These are phyloP conservation scores for Solanum lycopersicoides DNA, from an alignment of 257 asterid genomes.

Conservation along the genomic window DNA sequence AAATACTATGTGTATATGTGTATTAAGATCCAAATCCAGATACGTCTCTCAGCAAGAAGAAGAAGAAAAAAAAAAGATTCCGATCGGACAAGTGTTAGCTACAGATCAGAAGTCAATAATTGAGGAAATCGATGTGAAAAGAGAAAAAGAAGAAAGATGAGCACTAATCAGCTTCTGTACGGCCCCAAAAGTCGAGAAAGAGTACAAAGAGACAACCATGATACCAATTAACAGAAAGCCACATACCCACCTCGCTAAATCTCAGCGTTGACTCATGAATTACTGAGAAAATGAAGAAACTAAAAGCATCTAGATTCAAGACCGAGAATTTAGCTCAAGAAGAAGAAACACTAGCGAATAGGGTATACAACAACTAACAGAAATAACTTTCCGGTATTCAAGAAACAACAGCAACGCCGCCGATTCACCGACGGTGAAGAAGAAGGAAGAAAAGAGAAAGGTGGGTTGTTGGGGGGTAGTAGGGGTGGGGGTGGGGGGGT, in stretches of 20 bases:
- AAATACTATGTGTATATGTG: neutral
- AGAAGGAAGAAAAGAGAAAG: neutral
- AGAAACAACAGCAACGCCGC: neutral
- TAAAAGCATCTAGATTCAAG: neutral
- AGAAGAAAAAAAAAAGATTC: neutral
- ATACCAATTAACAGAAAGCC: constrained; percentile 17
- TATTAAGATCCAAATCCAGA: neutral
- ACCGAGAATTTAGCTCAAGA: neutral
- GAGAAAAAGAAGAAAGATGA: neutral
- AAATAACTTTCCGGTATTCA: neutral
- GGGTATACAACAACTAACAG: neutral
- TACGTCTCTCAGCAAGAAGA: neutral
- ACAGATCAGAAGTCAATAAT: constrained; percentile 12
- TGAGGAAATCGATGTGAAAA: neutral
- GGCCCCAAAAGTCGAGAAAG: constrained; percentile 18
- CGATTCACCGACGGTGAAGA: neutral
- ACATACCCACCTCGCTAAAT: constrained; percentile 1
- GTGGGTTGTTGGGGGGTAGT: neutral
- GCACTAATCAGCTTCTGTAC: constrained; percentile 14
- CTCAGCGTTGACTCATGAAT: neutral
- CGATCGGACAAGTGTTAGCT: neutral
- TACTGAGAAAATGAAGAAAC: neutral
- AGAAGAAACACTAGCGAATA: neutral
- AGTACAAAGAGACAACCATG: constrained; percentile 12
- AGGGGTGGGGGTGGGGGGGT: constrained; percentile 1